Evolutionary conservation across 148 eudicot genomes (phyloP), one percentile per base, ranked within the genome.

Genomic region (Chenopodium album): DNA sequence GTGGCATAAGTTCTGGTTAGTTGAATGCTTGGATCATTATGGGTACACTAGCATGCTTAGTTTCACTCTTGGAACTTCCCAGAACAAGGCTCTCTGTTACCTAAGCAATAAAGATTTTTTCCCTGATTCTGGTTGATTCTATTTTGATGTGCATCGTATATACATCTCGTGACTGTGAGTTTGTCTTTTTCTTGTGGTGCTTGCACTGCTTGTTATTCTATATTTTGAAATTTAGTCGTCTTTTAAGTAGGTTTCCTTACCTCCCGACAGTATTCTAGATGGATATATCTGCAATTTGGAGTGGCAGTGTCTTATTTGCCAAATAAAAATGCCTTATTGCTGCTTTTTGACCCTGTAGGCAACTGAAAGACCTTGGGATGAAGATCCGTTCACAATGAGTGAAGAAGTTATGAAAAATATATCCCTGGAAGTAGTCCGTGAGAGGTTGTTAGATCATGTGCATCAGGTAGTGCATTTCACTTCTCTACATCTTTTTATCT

Each of bases 391-490:
- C 48, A 66, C 83, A 50, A 89, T 92, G 95, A 92, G 92, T 68
- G 99, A 96, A 89, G 99, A 96, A 88, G 98, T 91, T 68, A 92
- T 96, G 99, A 96, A 96, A 88, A 92, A 85, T 70, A 94, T 96
- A 87, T 91, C 98, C 9, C 82, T 96, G 9, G 99, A 96, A 90
- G 93, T 92, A 71, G 99, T 96, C 74, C 92, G 98, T 17, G 99
- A 96, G 88, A 94, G 85, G 86, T 87, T 96, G 84, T 79, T 96
- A 71, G 95, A 96, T 84, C 89, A 96, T 81, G 85, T 96, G 67
- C 99, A 96, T 86, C 98, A 96, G 97, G 99, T 74, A 14, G 22
- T 90, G 86, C 67, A 41, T 32, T 78, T 83, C 3, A 63, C 75
- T 54, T 26, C 48, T 19, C 79, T 29, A 47, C 47, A 14, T 63